Base-by-base conservation (phyloP, 352 stramenopile genomes). In the Nothophytophthora sp. region DNA sequence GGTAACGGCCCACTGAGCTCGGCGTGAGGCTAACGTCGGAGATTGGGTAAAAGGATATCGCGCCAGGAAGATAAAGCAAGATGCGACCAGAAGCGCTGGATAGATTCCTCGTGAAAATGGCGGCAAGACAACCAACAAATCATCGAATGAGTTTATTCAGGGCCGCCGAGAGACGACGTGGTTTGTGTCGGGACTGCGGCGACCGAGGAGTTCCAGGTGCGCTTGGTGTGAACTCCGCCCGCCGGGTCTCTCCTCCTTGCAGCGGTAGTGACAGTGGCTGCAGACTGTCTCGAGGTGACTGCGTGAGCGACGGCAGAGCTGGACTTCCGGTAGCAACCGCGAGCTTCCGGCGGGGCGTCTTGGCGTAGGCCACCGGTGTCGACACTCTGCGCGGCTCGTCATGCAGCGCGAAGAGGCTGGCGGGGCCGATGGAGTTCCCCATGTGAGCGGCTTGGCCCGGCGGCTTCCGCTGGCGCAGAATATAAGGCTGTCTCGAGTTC, bases 81-180 rank as follows among this genome's bases (percentile, higher is more conserved):
- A 29, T 30, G 28, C 13, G 18, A n/a, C n/a, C n/a, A n/a, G n/a
- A n/a, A n/a, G n/a, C n/a, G n/a, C n/a, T n/a, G n/a, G n/a, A n/a
- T n/a, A n/a, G n/a, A n/a, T n/a, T n/a, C n/a, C n/a, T n/a, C n/a
- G n/a, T n/a, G 27, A 32, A 32, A 32, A n/a, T 15, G 10, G 28
- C 4, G 22, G 25, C 12, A 20, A 18, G 18, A 45, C 13, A 24
- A 13, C 16, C 12, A 37, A 40, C 6, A 28, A 11, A 18, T 51
- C 45, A 84, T 32, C 60, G 60, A 50, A 81, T 79, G 20, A 83
- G 54, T 44, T 78, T 79, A 27, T 80, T 71, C 38, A 83, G 30
- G 19, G 67, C 50, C 12, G 58, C 45, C 5, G 67, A 76, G 18
- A 84, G 56, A 1, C 72, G 72, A 37, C 69, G 72, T 3, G 72